A percentile compares a stretch with the other conserved stretches of the same genome.
These are phyloP conservation scores for Tolypocladium guangdongense DNA, from an alignment of 2,329 filamentous ascomycete species.

Conservation along the genomic window DNA sequence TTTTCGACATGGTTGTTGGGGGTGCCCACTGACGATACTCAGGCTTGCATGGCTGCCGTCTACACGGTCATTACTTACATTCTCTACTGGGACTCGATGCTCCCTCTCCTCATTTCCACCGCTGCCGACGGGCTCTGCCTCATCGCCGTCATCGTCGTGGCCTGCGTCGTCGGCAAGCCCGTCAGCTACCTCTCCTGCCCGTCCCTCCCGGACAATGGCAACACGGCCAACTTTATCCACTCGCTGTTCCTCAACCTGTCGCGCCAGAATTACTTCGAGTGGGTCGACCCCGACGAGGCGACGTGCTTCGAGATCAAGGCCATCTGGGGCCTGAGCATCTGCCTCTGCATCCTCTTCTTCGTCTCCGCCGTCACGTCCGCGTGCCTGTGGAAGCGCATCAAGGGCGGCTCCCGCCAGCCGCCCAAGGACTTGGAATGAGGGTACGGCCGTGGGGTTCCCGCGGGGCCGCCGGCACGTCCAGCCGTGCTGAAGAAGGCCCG, in stretches of 20 bases:
- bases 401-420: constrained; percentile 21
- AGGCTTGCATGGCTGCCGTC: constrained; percentile 70
- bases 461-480: constrained; percentile 7
- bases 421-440: constrained; percentile 42
- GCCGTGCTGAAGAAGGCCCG: constrained; percentile 13
- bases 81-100: constrained; percentile 65
- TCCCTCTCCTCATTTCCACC: constrained; percentile 61
- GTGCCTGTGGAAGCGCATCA: constrained; percentile 53
- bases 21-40: background rate
- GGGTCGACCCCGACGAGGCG: constrained; percentile 40
- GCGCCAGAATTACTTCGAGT: constrained; percentile 25
- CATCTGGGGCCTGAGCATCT: constrained; percentile 77
- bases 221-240: constrained; percentile 32
- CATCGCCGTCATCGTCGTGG: constrained; percentile 67
- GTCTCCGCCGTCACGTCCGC: constrained; percentile 47
- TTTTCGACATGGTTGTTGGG: background rate
- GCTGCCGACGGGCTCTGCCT: constrained; percentile 58
- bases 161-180: constrained; percentile 68
- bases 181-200: constrained; percentile 69
- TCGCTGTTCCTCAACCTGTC: constrained; percentile 29
- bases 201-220: constrained; percentile 29
- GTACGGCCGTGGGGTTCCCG: constrained; percentile 31
- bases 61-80: constrained; percentile 75
- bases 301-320: constrained; percentile 80
- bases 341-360: constrained; percentile 60